Evolutionary conservation across 73 alveolate species (phyloP).

Genomic region (Urostyla sp.): DNA sequence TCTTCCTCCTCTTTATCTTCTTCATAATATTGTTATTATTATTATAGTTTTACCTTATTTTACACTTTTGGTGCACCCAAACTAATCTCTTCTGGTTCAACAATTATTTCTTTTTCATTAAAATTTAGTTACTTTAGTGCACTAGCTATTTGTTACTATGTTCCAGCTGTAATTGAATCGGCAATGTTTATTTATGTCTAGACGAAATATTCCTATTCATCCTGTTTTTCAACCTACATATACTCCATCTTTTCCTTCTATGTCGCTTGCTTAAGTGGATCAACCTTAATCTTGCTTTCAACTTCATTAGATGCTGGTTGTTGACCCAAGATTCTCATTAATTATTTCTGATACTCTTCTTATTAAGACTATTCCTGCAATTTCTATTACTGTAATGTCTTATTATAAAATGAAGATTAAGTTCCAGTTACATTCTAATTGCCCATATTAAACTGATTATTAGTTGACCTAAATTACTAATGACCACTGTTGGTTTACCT

Average conservation of each 20-base stretch:
- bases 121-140: background rate
- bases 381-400: constrained; percentile 4
- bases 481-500: background rate
- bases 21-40: background rate
- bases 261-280: constrained; percentile 23
- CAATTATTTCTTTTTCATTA: background rate
- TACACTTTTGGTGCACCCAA: too few species aligned
- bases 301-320: constrained; percentile 1
- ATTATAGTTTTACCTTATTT: constrained; percentile 29
- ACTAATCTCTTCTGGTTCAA: background rate
- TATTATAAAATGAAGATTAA: constrained; percentile 32
- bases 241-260: constrained; percentile 15
- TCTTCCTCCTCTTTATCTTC: background rate
- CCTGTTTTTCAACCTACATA: background rate
- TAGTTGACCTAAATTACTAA: background rate
- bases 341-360: constrained; percentile 33
- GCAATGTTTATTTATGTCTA: constrained; percentile 38
- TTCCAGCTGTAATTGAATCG: constrained; percentile 19
- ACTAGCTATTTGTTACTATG: background rate
- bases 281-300: background rate
- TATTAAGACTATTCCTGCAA: constrained; percentile 10
- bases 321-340: constrained; percentile 39
- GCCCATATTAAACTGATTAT: background rate
- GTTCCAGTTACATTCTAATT: constrained; percentile 9
- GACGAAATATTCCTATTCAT: background rate